Evolutionary conservation across 345 rosid species (phyloP).

Genomic region (Ceriops decandra): DNA sequence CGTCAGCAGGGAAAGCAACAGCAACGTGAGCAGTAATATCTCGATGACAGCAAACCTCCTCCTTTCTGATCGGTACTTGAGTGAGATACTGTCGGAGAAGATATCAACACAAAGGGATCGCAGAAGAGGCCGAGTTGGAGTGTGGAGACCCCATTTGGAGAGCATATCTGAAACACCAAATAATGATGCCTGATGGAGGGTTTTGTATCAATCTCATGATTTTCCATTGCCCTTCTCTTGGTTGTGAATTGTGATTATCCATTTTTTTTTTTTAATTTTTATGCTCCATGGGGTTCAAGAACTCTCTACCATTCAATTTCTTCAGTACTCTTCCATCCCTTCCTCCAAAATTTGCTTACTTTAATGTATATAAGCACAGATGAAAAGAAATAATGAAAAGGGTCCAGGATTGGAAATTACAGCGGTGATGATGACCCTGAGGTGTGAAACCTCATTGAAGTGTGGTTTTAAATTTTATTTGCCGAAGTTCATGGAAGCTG

Average conservation of each 20-base stretch:
- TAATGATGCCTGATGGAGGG: constrained; percentile 30
- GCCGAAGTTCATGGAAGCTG: constrained; percentile 18
- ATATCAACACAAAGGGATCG: constrained; percentile 69
- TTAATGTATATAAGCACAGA: constrained; percentile 25
- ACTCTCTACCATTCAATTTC: constrained; percentile 6
- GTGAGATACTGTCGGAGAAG: constrained; percentile 90
- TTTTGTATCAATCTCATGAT: background rate
- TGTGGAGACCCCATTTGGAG: constrained; percentile 95
- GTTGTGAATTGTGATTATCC: constrained; percentile 21
- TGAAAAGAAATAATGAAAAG: constrained; percentile 15
- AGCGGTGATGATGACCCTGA: background rate
- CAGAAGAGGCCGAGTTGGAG: constrained; percentile 79
- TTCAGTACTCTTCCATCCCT: background rate
- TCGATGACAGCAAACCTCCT: constrained; percentile 36
- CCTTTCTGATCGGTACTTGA: constrained; percentile 74
- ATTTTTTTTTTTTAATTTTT: background rate
- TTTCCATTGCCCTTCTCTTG: background rate
- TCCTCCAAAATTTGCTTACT: background rate
- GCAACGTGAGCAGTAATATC: constrained; percentile 2
- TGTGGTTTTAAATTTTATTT: background rate
- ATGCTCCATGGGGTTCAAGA: constrained; percentile 26
- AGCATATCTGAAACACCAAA: constrained; percentile 61
- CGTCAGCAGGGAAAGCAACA: constrained; percentile 1
- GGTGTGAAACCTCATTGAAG: constrained; percentile 4
- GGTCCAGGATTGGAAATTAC: constrained; percentile 7